Base-by-base conservation (phyloP, 225 moss, liverwort and hornwort genomes). In the Pseudoscleropodium purum region DNA sequence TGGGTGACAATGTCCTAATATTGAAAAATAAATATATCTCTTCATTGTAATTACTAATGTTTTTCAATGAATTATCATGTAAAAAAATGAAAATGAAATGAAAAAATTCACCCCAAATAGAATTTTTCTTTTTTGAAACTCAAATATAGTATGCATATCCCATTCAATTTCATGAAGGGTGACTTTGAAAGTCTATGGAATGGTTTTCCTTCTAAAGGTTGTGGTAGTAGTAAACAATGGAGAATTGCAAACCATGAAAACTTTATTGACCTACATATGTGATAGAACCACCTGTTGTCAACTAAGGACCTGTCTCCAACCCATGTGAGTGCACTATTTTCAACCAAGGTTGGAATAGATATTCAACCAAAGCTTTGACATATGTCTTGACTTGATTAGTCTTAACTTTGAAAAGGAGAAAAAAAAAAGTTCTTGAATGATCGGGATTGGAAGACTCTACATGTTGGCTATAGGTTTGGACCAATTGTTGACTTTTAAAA, bases 1-100 rank as follows among this genome's bases (percentile, higher is more conserved):
- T 1, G 1, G 1, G 6, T 26, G 8, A 41, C 14, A 41, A 8
- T 41, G 2, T 0, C 2, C 2, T 70, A 13, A 39, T 25, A 39
- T 39, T 68, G 21, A 4, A 68, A 68, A 68, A 11, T 67, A 49
- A 9, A 67, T 10, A 20, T 67, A 20, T 67, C 3, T 67, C 11
- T 12, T 21, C 14, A 25, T 14, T 39, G n/a, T 13, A 49, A 49
- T 49, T 21, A 23, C 37, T 21, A 4, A 37, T 37, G 10, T 12
- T n/a, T 37, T 21, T 12, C 12, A 68, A n/a, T 23, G 21, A n/a
- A 37, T n/a, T 23, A 68, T n/a, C 21, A n/a, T 7, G 2, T 23
- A 13, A n/a, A n/a, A 68, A 0, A 2, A 37, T 68, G 7, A 37
- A 37, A 37, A 68, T 20, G 4, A 69, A 23, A 37, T 68, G 20